Evolutionary conservation across 257 asterid genomes (phyloP), one percentile per base, ranked within the genome.

Genomic region (Capsicum baccatum): DNA sequence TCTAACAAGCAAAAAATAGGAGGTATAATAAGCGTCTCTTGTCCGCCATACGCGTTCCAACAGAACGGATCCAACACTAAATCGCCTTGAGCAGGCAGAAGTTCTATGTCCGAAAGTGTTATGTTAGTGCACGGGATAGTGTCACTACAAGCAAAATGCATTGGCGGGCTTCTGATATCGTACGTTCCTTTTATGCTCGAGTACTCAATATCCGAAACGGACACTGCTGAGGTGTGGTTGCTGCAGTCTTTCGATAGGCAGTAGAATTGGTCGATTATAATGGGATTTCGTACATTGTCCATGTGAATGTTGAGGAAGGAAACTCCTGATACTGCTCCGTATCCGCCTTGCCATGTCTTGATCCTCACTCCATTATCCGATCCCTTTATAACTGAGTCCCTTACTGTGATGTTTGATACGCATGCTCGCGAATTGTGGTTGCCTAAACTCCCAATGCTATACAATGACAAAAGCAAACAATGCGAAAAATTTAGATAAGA

Each of bases 311-410:
- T 89, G 5, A 83, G 81, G 79, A 91, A 92, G 3, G 83, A 86
- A 42, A 92, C 87, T 33, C 86, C 89, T 2, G 91, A 85, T 42
- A 92, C 94, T 0, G 90, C 89, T 3, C 96, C 96, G 0, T 78
- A 90, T 0, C 96, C 96, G 0, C 96, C 96, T 87, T 92, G 96
- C 96, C 96, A 92, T n/a, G 96, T 91, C 89, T 92, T 92, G 87
- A 92, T 92, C 86, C 96, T 57, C 0, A 91, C 94, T 2, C 96
- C 94, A 48, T 92, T 92, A 89, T 90, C 94, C 0, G 96, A 90
- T 1, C 86, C 81, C 86, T 74, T 90, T 64, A 92, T 91, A 55
- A 90, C 89, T 0, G 94, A 92, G 26, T 92, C 96, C 10, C 90
- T 67, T 13, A 92, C 94, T 0, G 90, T 92, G 11, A 92, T 89